phyloP scores from a whole-genome alignment of 208 protist genomes.

The Crithidia sp. region DNA sequence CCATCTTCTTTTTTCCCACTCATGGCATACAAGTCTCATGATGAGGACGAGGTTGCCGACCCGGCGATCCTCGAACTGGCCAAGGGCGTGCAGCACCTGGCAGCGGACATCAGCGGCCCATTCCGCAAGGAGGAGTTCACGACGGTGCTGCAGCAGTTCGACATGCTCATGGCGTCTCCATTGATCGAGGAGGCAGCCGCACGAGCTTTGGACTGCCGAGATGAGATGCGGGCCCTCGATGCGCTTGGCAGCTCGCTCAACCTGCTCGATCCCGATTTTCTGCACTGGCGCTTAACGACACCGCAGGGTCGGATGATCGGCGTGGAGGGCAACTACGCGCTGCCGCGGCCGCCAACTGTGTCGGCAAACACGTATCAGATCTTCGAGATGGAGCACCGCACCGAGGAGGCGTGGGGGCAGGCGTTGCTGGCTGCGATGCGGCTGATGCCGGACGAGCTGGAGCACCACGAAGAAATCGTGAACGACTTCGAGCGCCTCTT shows the following conservation, averaged over 20 bases:
- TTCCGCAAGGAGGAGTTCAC: constrained; percentile 63
- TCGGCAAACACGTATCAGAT: constrained; percentile 23
- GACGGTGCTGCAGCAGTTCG: constrained; percentile 77
- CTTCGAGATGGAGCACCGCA: constrained; percentile 33
- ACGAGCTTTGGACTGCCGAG: constrained; percentile 22
- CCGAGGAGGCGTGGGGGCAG: constrained; percentile 69
- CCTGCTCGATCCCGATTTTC: constrained; percentile 48
- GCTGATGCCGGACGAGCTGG: constrained; percentile 60
- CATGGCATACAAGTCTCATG: constrained; percentile 6
- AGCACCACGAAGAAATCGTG: constrained; percentile 73
- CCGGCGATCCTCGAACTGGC: constrained; percentile 7
- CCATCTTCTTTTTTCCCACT: too few relatives aligned
- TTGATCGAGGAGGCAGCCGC: constrained; percentile 43
- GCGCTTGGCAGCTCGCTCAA: constrained; percentile 34
- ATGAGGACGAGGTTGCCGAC: constrained; percentile 2
- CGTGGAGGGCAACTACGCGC: constrained; percentile 30
- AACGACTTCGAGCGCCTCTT: constrained; percentile 71
- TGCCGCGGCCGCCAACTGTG: constrained; percentile 28
- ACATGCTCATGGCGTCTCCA: constrained; percentile 62
- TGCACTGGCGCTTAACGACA: constrained; percentile 38
- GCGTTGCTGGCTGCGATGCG: constrained; percentile 61
- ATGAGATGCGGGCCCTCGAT: constrained; percentile 42
- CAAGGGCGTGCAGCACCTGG: constrained; percentile 22
- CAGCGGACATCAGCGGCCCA: constrained; percentile 25
- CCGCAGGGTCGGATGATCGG: constrained; percentile 24